Conservation (phyloP, 306 rosid genomes). For the Calophaca sinica region DNA sequence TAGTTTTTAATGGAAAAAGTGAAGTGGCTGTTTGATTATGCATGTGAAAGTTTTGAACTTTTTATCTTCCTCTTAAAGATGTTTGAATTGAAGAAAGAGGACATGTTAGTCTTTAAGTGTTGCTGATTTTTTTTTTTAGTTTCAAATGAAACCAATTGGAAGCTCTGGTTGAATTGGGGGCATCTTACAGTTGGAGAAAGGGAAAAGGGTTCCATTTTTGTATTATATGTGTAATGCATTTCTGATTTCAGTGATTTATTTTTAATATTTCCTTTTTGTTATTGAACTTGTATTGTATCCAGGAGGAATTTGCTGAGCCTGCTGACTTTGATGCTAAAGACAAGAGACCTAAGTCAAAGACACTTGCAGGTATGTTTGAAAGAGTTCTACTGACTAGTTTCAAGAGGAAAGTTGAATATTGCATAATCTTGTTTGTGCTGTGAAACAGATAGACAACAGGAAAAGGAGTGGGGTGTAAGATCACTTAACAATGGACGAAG, state of each 20-base stretch:
- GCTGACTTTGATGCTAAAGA: slow-evolving; percentile 52
- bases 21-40: slow-evolving; percentile 6
- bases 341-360: slow-evolving; percentile 58
- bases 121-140: not conserved
- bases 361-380: slow-evolving; percentile 42
- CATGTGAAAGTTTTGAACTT: not conserved
- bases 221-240: not conserved
- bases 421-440: slow-evolving; percentile 49
- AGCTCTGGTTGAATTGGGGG: not conserved
- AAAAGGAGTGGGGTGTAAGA: slow-evolving; percentile 47
- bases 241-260: not conserved
- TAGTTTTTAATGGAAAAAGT: not conserved
- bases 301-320: slow-evolving; percentile 80
- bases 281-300: slow-evolving; percentile 37
- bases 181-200: not conserved
- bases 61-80: not conserved
- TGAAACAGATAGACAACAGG: slow-evolving; percentile 53
- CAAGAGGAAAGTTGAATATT: slow-evolving; percentile 29
- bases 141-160: not conserved
- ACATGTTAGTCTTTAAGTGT: not conserved
- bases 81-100: slow-evolving; percentile 1
- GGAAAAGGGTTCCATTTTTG: not conserved
- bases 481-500: slow-evolving; percentile 48
- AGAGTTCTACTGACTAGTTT: not conserved
- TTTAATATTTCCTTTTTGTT: slow-evolving; percentile 1